Percentiles rank a stretch among this genome's conserved stretches.
Evolutionary conservation across 495 filamentous ascomycete species (phyloP).

Genomic region (Aspergillus heteromorphus): DNA sequence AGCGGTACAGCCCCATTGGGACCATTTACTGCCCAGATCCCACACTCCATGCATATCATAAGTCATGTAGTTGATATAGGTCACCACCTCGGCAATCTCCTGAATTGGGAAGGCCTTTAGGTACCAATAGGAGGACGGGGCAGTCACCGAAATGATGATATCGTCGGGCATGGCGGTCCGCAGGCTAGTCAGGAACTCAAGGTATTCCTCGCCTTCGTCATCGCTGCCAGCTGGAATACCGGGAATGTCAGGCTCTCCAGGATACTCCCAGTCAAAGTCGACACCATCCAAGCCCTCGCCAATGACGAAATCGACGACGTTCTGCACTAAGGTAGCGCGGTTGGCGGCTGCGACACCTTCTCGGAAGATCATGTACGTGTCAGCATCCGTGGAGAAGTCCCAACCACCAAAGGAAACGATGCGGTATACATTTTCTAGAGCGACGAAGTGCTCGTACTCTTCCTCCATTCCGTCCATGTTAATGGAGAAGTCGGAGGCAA

Average conservation of each 20-base stretch:
- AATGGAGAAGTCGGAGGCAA: constrained; percentile 24
- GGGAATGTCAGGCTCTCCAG: constrained; percentile 30
- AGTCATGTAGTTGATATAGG: constrained; percentile 34
- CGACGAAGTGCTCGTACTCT: constrained; percentile 25
- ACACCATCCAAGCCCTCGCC: constrained; percentile 33
- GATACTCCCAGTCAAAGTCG: constrained; percentile 41
- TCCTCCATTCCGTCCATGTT: constrained; percentile 17
- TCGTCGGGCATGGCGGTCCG: constrained; percentile 8
- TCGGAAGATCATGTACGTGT: constrained; percentile 36
- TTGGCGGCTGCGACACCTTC: constrained; percentile 23
- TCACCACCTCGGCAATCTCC: constrained; percentile 14
- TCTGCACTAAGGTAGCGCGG: constrained; percentile 26
- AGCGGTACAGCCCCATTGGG: constrained; percentile 24
- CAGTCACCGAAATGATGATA: constrained; percentile 13
- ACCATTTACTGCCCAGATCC: constrained; percentile 23
- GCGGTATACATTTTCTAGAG: constrained; percentile 19
- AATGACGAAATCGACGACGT: constrained; percentile 29
- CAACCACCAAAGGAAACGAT: constrained; percentile 46
- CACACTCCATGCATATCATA: constrained; percentile 34
- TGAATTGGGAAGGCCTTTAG: constrained; percentile 25
- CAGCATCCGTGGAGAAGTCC: constrained; percentile 34
- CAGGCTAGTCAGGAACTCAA: constrained; percentile 25
- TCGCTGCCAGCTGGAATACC: constrained; percentile 17
- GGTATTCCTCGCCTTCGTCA: constrained; percentile 15
- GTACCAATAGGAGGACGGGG: constrained; percentile 31